Evolutionary conservation across 345 rosid species (phyloP).

Genomic region (Eucalyptus sideroxylon): DNA sequence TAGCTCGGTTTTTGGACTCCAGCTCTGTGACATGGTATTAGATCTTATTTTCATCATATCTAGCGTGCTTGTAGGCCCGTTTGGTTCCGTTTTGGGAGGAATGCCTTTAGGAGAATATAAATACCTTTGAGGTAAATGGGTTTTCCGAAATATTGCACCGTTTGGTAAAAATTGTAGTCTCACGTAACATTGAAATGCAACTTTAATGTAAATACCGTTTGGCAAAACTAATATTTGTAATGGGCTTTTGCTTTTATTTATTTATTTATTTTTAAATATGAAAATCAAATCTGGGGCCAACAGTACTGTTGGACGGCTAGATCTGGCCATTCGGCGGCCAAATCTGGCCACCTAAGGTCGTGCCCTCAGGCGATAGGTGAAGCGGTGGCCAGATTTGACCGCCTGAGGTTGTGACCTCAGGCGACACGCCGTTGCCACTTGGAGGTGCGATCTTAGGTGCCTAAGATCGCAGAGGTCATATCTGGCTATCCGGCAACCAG

Average conservation of each 20-base stretch:
- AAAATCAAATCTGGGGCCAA: accelerated
- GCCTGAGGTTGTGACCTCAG: accelerated
- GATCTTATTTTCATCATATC: not conserved
- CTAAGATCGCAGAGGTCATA: accelerated
- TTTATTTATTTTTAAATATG: too few species aligned
- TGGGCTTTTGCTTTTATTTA: too few species aligned
- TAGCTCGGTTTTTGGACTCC: not conserved
- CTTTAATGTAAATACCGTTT: too few species aligned
- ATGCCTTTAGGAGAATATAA: too few species aligned
- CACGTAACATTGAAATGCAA: too few species aligned
- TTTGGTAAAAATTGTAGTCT: too few species aligned
- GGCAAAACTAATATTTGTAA: too few species aligned
- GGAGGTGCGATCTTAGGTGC: too few species aligned
- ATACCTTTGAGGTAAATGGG: too few species aligned
- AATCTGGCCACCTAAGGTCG: accelerated
- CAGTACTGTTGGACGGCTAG: accelerated
- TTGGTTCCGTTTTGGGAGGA: accelerated
- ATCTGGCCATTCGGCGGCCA: accelerated
- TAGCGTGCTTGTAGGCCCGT: not conserved
- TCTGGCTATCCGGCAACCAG: accelerated
- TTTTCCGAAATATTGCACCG: too few species aligned
- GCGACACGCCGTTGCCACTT: accelerated
- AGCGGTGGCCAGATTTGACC: accelerated
- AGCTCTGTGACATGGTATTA: not conserved
- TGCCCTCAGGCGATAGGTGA: accelerated